These are phyloP conservation scores for Pythium plurisporium DNA, from an alignment of 352 stramenopile genomes.

Conservation along the genomic window DNA sequence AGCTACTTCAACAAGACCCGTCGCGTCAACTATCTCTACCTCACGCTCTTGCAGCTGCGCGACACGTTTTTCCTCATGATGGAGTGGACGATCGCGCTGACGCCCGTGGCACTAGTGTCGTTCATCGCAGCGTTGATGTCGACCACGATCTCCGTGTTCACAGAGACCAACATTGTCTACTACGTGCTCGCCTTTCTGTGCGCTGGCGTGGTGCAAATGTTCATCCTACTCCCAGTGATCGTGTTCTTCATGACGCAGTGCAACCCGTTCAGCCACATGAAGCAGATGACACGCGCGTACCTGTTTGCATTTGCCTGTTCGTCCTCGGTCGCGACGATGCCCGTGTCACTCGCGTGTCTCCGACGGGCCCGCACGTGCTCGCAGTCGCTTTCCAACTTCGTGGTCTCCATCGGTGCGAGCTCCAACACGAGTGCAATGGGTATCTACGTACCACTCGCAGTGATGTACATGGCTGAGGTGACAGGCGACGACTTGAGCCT, in stretches of 20 bases:
- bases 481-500: slow-evolving; percentile 41
- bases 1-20: slow-evolving; percentile 57
- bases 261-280: slow-evolving; percentile 70
- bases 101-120: slow-evolving; percentile 6
- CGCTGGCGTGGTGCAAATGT: neutral
- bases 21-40: slow-evolving; percentile 57
- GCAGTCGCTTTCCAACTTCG: slow-evolving; percentile 65
- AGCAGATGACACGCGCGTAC: slow-evolving; percentile 55
- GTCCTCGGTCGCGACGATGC: slow-evolving; percentile 63
- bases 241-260: slow-evolving; percentile 36
- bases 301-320: slow-evolving; percentile 58
- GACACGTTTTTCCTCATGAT: slow-evolving; percentile 70
- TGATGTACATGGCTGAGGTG: slow-evolving; percentile 61
- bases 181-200: neutral
- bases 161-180: neutral
- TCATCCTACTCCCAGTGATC: neutral
- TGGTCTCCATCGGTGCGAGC: slow-evolving; percentile 65
- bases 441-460: slow-evolving; percentile 53
- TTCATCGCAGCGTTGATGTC: slow-evolving; percentile 38
- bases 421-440: slow-evolving; percentile 53
- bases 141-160: neutral
- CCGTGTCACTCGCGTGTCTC: slow-evolving; percentile 55
- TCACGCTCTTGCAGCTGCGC: slow-evolving; percentile 54
- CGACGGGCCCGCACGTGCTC: slow-evolving; percentile 57
- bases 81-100: slow-evolving; percentile 38